These are phyloP conservation scores for Alnus glutinosa DNA, from an alignment of 306 rosid species.

Conservation along the genomic window DNA sequence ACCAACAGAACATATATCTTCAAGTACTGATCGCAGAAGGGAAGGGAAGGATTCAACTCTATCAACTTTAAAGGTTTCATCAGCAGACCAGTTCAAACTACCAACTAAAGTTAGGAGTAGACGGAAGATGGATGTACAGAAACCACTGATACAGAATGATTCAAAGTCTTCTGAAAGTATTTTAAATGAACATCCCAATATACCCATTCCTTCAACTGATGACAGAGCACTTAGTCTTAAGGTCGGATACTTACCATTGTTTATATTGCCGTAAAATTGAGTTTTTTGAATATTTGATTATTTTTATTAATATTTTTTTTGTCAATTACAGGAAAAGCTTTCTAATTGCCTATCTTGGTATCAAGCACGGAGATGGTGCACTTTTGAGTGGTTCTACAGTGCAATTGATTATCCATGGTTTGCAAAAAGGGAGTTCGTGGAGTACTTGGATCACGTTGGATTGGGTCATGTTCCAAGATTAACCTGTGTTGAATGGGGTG, in stretches of 20 bases:
- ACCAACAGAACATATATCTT: conserved; percentile 45
- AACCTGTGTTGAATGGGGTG: conserved; percentile 98
- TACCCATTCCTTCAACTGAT: conserved; percentile 29
- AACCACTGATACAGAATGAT: conserved; percentile 43
- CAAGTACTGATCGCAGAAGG: conserved; percentile 44
- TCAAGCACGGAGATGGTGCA: conserved; percentile 80
- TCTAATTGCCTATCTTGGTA: conserved; percentile 60
- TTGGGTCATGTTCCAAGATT: conserved; percentile 91
- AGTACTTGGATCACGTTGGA: conserved; percentile 93
- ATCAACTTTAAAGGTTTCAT: conserved; percentile 44
- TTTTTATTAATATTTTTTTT: conserved; percentile 8
- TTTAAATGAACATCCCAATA: conserved; percentile 40
- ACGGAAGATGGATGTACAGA: conserved; percentile 59
- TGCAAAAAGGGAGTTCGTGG: conserved; percentile 86
- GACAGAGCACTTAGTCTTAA: conserved; percentile 39
- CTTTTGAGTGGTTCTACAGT: conserved; percentile 96
- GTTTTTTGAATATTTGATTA: conserved; percentile 17
- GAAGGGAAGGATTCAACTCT: conserved; percentile 48
- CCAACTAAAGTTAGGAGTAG: conserved; percentile 51
- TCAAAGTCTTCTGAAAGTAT: conserved; percentile 33
- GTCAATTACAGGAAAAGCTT: conserved; percentile 63
- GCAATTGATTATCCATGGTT: conserved; percentile 98
- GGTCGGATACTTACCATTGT: conserved; percentile 44
- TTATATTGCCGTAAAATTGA: conserved; percentile 24
- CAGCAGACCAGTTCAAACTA: conserved; percentile 44